Base-by-base conservation (phyloP, 2,329 filamentous ascomycete genomes). In the Trichoderma pleuroti region DNA sequence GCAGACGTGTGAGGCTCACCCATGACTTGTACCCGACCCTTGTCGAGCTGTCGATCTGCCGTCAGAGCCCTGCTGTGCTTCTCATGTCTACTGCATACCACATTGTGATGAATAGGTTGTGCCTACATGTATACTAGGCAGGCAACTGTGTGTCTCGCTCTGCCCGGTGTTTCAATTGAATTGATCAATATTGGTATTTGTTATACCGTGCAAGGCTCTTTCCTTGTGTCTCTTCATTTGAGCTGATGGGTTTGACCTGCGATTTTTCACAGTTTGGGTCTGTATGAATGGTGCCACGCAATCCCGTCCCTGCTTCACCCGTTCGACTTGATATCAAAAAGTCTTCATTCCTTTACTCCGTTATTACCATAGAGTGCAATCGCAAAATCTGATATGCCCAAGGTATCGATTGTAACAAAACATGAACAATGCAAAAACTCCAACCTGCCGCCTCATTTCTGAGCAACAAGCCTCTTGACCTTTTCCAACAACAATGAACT, bases 401-500 rank as follows among this genome's bases (percentile, higher is more conserved):
- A 60, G 65, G 65, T 68, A 60, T 68, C 65, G 36, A 60, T 68
- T 54, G 54, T 68, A 60, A 59, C 36, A 60, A 42, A 67, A 67
- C 26, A 59, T 24, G 21, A 68, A 49, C 26, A 49, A 49, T 60
- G 52, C 54, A 57, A 49, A 49, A 68, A 46, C 16, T 30, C 28
- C 36, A 34, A 16, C 14, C 21, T 18, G 59, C 34, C 21, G 70
- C 64, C 65, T 73, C 63, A 76, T 18, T 74, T 76, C 32, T 82
- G 77, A 3, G 84, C 86, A 72, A 96, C 87, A 80, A 97, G 84
- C 78, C 85, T 90, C 84, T 91, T 91, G 39, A 95, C 91, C 81
- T 91, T 93, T 76, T 93, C 91, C 70, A 97, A 82, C 75, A 97
- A 76, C 46, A 95, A 85, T 39, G 86, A 87, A 76, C 93, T 94